These are phyloP conservation scores for Xylaria castorea DNA, from an alignment of 495 filamentous ascomycete species.

Conservation along the genomic window DNA sequence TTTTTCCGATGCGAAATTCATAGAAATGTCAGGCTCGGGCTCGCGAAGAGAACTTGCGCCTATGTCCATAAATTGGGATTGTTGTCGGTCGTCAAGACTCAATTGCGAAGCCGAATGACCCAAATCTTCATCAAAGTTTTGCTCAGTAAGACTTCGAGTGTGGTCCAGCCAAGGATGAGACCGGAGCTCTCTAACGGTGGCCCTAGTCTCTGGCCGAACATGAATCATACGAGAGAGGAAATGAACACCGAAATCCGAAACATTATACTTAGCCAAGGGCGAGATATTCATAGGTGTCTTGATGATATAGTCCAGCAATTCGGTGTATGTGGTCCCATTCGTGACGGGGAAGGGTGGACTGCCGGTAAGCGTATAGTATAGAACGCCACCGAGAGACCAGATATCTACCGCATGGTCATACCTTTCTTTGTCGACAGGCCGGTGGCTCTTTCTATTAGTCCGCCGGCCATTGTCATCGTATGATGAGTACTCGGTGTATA, in stretches of 20 bases:
- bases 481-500: constrained; percentile 83
- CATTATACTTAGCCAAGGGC: constrained; percentile 58
- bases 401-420: constrained; percentile 92
- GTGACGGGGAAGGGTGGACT: constrained; percentile 79
- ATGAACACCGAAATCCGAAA: constrained; percentile 71
- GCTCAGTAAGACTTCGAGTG: constrained; percentile 29
- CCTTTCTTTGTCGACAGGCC: constrained; percentile 52
- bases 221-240: constrained; percentile 81
- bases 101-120: constrained; percentile 71
- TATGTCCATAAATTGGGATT: neutral
- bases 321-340: constrained; percentile 56
- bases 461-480: constrained; percentile 57
- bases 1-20: constrained; percentile 48
- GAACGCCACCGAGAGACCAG: constrained; percentile 91
- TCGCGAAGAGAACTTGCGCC: constrained; percentile 28
- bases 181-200: constrained; percentile 68
- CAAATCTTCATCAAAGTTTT: constrained; percentile 55
- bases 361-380: constrained; percentile 79
- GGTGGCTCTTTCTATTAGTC: constrained; percentile 47
- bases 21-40: constrained; percentile 31
- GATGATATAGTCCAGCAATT: constrained; percentile 87
- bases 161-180: constrained; percentile 71
- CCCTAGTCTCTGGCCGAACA: constrained; percentile 70
- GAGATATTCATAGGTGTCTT: constrained; percentile 66
- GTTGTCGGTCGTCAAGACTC: constrained; percentile 58